Evolutionary conservation across 2,329 filamentous ascomycete genomes (phyloP).

Genomic region (Cadophora gregata): DNA sequence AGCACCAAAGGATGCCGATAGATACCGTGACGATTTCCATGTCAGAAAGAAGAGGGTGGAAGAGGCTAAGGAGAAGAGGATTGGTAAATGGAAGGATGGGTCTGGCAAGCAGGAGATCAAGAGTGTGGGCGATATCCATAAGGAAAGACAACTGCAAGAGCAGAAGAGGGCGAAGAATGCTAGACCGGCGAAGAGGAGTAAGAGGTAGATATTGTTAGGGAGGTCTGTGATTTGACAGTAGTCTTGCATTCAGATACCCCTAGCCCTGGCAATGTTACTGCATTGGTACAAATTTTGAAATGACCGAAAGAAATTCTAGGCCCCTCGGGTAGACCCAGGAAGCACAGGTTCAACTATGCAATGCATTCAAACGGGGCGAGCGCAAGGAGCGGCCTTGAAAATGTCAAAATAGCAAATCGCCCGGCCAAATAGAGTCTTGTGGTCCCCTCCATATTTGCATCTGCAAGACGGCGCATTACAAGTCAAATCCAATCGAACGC

Average conservation of each 20-base stretch:
- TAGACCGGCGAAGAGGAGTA: slow-evolving; percentile 69
- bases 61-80: slow-evolving; percentile 83
- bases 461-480: not conserved
- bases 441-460: slow-evolving; percentile 15
- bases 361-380: not conserved
- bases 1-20: slow-evolving; percentile 93
- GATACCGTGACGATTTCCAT: slow-evolving; percentile 88
- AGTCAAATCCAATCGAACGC: slow-evolving; percentile 3
- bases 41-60: slow-evolving; percentile 88
- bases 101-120: slow-evolving; percentile 80
- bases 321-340: not conserved
- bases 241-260: slow-evolving; percentile 21
- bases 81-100: slow-evolving; percentile 76
- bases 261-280: not conserved
- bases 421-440: slow-evolving; percentile 24
- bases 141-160: slow-evolving; percentile 79
- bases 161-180: slow-evolving; percentile 86
- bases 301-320: not conserved
- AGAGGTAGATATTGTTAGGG: slow-evolving; percentile 30
- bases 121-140: slow-evolving; percentile 82
- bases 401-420: not conserved
- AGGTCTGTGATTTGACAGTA: slow-evolving; percentile 5
- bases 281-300: slow-evolving; percentile 1
- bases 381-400: slow-evolving; percentile 7
- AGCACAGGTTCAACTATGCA: slow-evolving; percentile 8